Evolutionary conservation across 305 asterid genomes (phyloP), one percentile per base, ranked within the genome.

Genomic region (Euphrasia arctica): DNA sequence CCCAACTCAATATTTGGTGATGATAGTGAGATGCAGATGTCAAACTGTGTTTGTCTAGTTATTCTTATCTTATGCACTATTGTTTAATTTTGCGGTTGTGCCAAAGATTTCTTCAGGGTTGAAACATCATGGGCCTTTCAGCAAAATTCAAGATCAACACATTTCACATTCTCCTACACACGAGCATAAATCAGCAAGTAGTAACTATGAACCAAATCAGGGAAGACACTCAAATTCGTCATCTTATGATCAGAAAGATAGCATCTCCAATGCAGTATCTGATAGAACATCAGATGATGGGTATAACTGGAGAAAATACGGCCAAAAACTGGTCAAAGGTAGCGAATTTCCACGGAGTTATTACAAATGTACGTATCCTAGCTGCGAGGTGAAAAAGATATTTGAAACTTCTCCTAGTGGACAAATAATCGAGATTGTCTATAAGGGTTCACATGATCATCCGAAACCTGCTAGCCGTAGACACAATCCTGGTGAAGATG

Each of bases 251-350:
- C 56, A 50, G 22, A 50, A 50, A 50, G 56, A 50, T 0, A 50
- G 25, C 4, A 13, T 50, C 47, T 59, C 77, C 6, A 55, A 71
- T 27, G 54, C 75, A 39, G 72, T 72, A 69, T 86, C 29, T 7
- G 28, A 85, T 34, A 83, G 79, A 78, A 76, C 90, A 66, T 78
- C 86, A 9, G 84, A 85, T 50, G 93, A 85, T 79, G 85, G 82
- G 45, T 85, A 78, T 79, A 82, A 80, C 73, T 85, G 87, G 93
- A 75, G 87, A 68, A 83, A 85, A 84, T 85, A 85, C 73, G 93
- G 90, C 63, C 90, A 85, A 75, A 85, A 83, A 73, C 86, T 81
- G 67, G 93, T 85, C 28, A 83, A 79, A 81, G 93, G 93, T 61
- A 83, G 82, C 74, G 87, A 85, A 52, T 81, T 80, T 73, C 93